Conservation (phyloP, 139 green algal genomes). For the Gonium pectorale region DNA sequence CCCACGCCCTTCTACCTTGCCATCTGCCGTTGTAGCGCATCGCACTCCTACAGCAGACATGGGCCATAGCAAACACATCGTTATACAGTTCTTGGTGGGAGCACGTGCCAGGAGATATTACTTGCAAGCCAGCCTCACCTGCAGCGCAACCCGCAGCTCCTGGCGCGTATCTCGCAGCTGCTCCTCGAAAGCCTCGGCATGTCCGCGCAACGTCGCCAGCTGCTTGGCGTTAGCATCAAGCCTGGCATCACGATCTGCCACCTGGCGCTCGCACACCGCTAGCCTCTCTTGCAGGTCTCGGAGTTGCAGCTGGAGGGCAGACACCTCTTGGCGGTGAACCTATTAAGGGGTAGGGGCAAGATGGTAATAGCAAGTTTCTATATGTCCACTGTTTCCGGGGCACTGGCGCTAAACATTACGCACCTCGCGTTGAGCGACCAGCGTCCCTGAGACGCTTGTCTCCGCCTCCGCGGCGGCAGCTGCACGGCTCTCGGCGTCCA, state of each 20-base stretch:
- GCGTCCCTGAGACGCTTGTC: neutral
- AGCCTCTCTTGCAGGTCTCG: conserved; percentile 4
- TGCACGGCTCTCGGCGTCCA: conserved; percentile 15
- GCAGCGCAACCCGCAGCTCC: neutral
- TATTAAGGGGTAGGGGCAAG: neutral
- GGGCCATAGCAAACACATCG: too few relatives aligned
- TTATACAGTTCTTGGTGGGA: neutral
- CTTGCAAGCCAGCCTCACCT: neutral
- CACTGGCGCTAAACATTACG: neutral
- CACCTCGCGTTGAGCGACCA: neutral
- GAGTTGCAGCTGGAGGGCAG: conserved; percentile 16
- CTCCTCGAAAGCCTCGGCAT: conserved; percentile 17
- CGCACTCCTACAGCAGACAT: neutral
- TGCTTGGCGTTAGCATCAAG: conserved; percentile 1
- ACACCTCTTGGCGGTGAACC: neutral
- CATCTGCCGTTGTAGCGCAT: neutral
- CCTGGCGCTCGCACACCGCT: conserved; percentile 9
- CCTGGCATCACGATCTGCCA: conserved; percentile 12
- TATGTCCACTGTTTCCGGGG: neutral
- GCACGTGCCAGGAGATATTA: neutral
- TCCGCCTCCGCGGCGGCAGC: conserved; percentile 10
- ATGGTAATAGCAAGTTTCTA: too few relatives aligned
- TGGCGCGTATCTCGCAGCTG: conserved; percentile 21
- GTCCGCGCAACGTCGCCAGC: neutral
- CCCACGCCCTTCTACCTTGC: too few relatives aligned